Evolutionary conservation across 1,284 basidiomycete genomes (phyloP).

Genomic region (Fomitopsis betulina): DNA sequence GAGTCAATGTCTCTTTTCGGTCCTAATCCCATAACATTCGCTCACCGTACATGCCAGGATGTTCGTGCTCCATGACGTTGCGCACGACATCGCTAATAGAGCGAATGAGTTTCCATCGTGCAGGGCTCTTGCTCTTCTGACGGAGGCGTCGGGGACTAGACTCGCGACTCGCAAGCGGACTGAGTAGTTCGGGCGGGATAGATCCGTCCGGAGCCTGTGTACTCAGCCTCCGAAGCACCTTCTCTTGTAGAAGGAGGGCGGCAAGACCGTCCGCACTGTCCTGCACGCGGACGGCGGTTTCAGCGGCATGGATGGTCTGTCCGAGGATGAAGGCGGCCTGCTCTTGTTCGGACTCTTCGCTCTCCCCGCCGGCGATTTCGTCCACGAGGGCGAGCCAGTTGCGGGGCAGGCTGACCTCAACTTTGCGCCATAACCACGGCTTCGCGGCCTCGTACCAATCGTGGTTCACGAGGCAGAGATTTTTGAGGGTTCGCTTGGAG

Average conservation of each 20-base stretch:
- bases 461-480: slow-evolving; percentile 67
- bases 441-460: slow-evolving; percentile 75
- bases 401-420: slow-evolving; percentile 74
- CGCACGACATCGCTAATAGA: slow-evolving; percentile 73
- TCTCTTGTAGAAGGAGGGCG: slow-evolving; percentile 51
- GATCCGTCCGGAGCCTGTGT: slow-evolving; percentile 49
- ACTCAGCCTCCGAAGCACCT: slow-evolving; percentile 53
- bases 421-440: slow-evolving; percentile 75
- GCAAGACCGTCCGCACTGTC: slow-evolving; percentile 34
- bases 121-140: slow-evolving; percentile 72
- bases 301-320: slow-evolving; percentile 56
- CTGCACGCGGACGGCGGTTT: slow-evolving; percentile 46
- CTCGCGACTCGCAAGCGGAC: slow-evolving; percentile 73
- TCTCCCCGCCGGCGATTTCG: slow-evolving; percentile 69
- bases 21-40: not conserved
- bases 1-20: slow-evolving; percentile 5
- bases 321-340: slow-evolving; percentile 60
- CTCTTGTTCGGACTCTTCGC: slow-evolving; percentile 38
- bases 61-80: slow-evolving; percentile 53
- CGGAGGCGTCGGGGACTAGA: slow-evolving; percentile 71
- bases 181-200: slow-evolving; percentile 68
- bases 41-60: slow-evolving; percentile 68
- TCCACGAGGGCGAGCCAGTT: slow-evolving; percentile 78
- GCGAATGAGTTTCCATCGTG: slow-evolving; percentile 74
- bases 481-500: slow-evolving; percentile 58